Percentiles rank a stretch among this genome's conserved stretches.
phyloP scores from a whole-genome alignment of 176 grass and related monocot genomes.

The Metroxylon sagu region DNA sequence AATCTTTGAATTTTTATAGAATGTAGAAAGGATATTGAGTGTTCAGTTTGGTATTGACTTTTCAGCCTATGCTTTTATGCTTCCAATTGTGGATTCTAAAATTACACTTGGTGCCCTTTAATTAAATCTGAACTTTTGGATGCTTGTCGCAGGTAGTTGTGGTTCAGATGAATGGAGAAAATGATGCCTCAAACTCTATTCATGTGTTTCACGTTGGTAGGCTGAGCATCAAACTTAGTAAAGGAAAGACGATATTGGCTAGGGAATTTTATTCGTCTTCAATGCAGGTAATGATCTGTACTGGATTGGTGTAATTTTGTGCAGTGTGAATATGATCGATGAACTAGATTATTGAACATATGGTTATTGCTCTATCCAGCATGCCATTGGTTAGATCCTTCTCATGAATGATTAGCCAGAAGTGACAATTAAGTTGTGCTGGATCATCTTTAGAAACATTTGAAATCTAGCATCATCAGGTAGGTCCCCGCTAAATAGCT shows the following conservation, averaged over 20 bases:
- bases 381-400: not conserved
- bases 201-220: constrained; percentile 65
- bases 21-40: no score
- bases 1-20: no score
- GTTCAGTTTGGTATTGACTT: no score
- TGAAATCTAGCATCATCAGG: no score
- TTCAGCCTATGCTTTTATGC: no score
- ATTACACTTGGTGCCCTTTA: no score
- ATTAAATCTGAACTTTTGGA: constrained; percentile 13
- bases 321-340: not conserved
- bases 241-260: constrained; percentile 54
- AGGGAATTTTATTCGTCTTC: constrained; percentile 86
- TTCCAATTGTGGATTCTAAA: no score
- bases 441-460: no score
- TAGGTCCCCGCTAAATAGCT: no score
- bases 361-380: not conserved
- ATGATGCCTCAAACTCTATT: constrained; percentile 47
- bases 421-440: no score
- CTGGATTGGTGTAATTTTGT: constrained; percentile 1
- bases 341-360: not conserved
- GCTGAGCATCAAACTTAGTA: constrained; percentile 61
- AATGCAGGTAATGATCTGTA: constrained; percentile 52
- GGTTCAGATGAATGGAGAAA: constrained; percentile 58
- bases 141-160: constrained; percentile 46
- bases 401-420: no score